Conservation (phyloP, 2,329 filamentous ascomycete species). For the Botrytis byssoidea region DNA sequence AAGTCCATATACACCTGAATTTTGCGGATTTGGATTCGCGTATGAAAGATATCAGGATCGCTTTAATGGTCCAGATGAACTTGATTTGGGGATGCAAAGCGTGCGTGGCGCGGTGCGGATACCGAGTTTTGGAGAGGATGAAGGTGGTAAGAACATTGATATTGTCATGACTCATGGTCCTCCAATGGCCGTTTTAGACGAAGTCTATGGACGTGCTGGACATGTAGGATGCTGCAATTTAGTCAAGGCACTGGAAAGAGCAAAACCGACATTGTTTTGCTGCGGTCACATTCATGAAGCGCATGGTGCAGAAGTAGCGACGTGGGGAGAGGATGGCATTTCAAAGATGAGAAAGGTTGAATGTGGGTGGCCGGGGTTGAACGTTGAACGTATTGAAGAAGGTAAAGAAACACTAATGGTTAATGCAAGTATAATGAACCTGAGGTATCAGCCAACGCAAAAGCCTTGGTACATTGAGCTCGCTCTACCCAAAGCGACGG, state of each 20-base stretch:
- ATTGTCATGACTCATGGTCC: constrained; percentile 63
- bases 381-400: background rate
- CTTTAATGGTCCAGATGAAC: constrained; percentile 31
- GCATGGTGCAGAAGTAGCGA: constrained; percentile 55
- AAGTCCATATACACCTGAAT: constrained; percentile 39
- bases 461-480: constrained; percentile 46
- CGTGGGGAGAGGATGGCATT: constrained; percentile 56
- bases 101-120: constrained; percentile 30
- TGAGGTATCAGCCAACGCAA: constrained; percentile 45
- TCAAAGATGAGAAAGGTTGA: background rate
- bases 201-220: constrained; percentile 9
- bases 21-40: constrained; percentile 37
- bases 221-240: constrained; percentile 53
- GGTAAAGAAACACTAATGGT: constrained; percentile 42
- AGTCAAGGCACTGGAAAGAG: constrained; percentile 49
- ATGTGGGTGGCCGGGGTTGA: background rate
- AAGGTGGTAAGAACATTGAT: constrained; percentile 41
- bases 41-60: constrained; percentile 36
- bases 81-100: constrained; percentile 21
- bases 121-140: background rate
- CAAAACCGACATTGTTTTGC: constrained; percentile 54
- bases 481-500: background rate
- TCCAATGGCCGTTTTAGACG: constrained; percentile 51
- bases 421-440: constrained; percentile 55
- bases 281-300: constrained; percentile 63